These are phyloP conservation scores for Microsporum ferrugineum DNA, from an alignment of 2,329 filamentous ascomycete species.

Conservation along the genomic window DNA sequence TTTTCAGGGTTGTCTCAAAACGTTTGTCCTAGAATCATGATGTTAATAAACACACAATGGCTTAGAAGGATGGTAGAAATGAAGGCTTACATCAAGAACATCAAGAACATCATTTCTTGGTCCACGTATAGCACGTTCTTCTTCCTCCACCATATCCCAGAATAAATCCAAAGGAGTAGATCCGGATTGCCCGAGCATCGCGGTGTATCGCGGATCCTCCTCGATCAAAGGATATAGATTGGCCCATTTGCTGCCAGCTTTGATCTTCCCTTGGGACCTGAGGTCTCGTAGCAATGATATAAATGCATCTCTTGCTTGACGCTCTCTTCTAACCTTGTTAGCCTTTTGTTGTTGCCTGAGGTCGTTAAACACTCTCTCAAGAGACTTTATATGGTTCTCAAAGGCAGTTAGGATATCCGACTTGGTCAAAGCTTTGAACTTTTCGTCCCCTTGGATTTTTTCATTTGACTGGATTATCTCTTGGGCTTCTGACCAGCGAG, in stretches of 20 bases:
- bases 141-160: conserved; percentile 90
- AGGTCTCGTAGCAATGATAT: conserved; percentile 63
- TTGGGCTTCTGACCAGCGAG: conserved; percentile 85
- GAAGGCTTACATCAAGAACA: conserved; percentile 60
- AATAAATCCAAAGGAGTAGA: conserved; percentile 85
- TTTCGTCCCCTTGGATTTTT: conserved; percentile 67
- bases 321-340: conserved; percentile 66
- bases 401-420: conserved; percentile 87
- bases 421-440: conserved; percentile 74
- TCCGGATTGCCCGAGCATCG: conserved; percentile 71
- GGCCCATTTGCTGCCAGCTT: conserved; percentile 82
- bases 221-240: conserved; percentile 64
- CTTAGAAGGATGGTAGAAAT: not conserved
- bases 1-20: conserved; percentile 79
- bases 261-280: conserved; percentile 65
- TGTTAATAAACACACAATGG: conserved; percentile 11
- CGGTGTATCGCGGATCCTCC: conserved; percentile 69
- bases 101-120: conserved; percentile 75
- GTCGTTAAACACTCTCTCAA: conserved; percentile 88
- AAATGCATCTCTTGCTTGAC: conserved; percentile 76
- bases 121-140: conserved; percentile 73
- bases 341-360: conserved; percentile 78
- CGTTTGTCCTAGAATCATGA: conserved; percentile 61
- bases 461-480: conserved; percentile 65
- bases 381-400: conserved; percentile 84